Percentiles rank a stretch among this genome's conserved stretches.
Evolutionary conservation across 2,329 filamentous ascomycete species (phyloP).

Genomic region (Aspergillus sergii): DNA sequence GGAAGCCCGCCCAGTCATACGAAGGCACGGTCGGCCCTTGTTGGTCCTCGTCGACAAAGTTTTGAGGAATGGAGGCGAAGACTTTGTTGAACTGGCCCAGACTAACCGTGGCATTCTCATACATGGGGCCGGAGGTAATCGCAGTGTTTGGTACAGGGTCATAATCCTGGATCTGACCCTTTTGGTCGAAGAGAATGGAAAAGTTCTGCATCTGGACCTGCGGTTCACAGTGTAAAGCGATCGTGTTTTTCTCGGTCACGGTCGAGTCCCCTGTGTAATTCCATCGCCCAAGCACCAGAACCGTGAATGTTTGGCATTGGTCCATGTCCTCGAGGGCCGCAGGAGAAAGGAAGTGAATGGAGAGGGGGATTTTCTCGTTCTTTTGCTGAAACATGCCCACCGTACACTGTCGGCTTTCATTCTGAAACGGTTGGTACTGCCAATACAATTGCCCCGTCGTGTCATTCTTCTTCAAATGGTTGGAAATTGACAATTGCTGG

Average conservation of each 20-base stretch:
- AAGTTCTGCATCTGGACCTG: conserved; percentile 26
- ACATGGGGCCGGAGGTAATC: conserved; percentile 30
- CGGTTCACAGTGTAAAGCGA: conserved; percentile 38
- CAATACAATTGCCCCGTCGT: conserved; percentile 23
- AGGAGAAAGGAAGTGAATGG: conserved; percentile 38
- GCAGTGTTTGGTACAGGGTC: conserved; percentile 20
- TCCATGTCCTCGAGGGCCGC: conserved; percentile 23
- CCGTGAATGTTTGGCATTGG: conserved; percentile 35
- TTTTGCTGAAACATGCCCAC: conserved; percentile 30
- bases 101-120: conserved; percentile 36
- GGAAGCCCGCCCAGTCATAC: conserved; percentile 40
- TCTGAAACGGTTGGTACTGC: conserved; percentile 28
- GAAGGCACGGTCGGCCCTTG: conserved; percentile 32
- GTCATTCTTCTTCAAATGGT: conserved; percentile 19
- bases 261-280: conserved; percentile 29
- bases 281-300: conserved; percentile 37
- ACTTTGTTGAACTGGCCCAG: conserved; percentile 40
- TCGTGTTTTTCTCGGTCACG: conserved; percentile 30
- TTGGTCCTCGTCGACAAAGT: conserved; percentile 28
- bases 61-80: conserved; percentile 38
- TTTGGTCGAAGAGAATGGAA: conserved; percentile 30
- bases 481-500: conserved; percentile 18
- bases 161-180: conserved; percentile 29
- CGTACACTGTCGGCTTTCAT: conserved; percentile 27
- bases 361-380: conserved; percentile 28